phyloP scores from a whole-genome alignment of 1,284 basidiomycete species.

The Leccinum solheimii region DNA sequence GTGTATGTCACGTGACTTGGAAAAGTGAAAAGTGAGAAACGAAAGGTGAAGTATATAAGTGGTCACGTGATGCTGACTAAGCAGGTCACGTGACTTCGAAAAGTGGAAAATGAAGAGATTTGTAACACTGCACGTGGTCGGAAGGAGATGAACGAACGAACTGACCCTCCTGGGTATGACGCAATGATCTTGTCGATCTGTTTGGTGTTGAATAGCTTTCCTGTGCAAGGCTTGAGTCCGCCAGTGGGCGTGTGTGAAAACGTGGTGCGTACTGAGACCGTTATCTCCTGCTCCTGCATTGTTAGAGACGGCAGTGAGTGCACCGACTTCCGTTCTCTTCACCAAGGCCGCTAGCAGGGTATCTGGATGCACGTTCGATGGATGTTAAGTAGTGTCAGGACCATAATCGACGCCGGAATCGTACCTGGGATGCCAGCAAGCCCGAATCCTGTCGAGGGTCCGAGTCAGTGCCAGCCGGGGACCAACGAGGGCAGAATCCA shows the following conservation, averaged over 20 bases:
- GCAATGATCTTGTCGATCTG: constrained; percentile 86
- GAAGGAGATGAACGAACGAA: constrained; percentile 22
- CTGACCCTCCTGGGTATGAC: constrained; percentile 84
- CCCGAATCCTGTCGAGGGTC: constrained; percentile 65
- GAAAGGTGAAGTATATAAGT: too few species aligned
- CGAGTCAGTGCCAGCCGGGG: neutral
- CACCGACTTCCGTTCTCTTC: constrained; percentile 67
- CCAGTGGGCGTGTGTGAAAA: neutral
- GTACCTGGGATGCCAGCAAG: constrained; percentile 73
- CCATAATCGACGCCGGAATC: neutral
- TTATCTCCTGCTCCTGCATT: constrained; percentile 81
- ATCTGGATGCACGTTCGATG: constrained; percentile 45
- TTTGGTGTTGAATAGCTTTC: constrained; percentile 72
- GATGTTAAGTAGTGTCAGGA: neutral
- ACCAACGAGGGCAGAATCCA: neutral
- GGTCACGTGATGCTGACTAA: too few species aligned
- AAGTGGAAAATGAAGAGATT: too few species aligned
- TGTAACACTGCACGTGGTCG: neutral
- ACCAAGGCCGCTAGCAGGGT: constrained; percentile 83
- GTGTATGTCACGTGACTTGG: too few species aligned
- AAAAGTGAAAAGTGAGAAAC: too few species aligned
- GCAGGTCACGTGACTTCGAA: too few species aligned
- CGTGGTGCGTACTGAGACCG: constrained; percentile 66
- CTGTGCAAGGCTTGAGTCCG: constrained; percentile 41
- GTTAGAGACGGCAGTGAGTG: constrained; percentile 86